Conservation (phyloP, 2,329 filamentous ascomycete species). For the Ascochyta viciae-villosae region DNA sequence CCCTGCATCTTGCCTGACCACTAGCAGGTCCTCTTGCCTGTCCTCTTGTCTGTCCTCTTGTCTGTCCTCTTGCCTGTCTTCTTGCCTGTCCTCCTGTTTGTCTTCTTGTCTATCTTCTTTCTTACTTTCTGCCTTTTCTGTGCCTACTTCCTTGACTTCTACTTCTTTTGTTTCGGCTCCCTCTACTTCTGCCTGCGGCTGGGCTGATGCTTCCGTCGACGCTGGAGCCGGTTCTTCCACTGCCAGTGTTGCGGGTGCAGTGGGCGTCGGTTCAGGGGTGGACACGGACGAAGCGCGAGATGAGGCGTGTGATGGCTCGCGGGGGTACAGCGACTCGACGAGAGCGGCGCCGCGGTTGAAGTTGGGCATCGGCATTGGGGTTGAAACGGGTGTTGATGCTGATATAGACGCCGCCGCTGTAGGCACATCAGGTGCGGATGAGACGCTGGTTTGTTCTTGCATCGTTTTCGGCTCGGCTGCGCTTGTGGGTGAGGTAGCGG, state of each 20-base stretch:
- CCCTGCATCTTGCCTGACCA: no score
- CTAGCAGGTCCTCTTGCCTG: not conserved
- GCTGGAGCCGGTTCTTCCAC: not conserved
- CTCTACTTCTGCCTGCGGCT: not conserved
- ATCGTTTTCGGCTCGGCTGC: not conserved
- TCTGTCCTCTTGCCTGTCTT: not conserved
- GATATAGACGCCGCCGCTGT: not conserved
- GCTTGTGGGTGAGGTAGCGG: not conserved
- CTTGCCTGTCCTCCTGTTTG: no score
- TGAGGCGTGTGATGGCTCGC: not conserved
- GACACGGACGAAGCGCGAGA: not conserved
- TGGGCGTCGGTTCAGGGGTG: not conserved
- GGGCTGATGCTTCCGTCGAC: not conserved
- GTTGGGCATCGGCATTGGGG: not conserved
- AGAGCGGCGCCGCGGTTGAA: constrained; percentile 8
- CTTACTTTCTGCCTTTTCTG: not conserved
- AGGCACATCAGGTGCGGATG: not conserved
- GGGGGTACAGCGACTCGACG: constrained; percentile 7
- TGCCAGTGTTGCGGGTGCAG: not conserved
- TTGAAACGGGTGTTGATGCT: no score
- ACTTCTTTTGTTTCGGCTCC: not conserved
- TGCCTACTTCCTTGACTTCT: not conserved
- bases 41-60: not conserved
- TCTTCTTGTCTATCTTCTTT: no score
- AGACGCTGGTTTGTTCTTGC: not conserved